Evolutionary conservation across 768 basidiomycete species (phyloP).

Genomic region (Butyriboletus loyo): DNA sequence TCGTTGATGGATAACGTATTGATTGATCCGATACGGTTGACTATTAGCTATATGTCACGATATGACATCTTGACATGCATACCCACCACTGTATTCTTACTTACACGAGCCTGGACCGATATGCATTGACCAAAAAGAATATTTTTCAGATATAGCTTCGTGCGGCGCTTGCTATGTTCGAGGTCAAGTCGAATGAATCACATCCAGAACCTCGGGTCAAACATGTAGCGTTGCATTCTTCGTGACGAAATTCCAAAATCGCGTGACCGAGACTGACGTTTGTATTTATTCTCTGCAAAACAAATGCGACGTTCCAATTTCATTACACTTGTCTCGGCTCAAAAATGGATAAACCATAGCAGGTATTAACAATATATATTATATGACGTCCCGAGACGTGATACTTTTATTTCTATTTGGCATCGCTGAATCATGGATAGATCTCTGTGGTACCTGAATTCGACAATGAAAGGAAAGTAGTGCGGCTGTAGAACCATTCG

Average conservation of each 20-base stretch:
- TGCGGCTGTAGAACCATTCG: neutral
- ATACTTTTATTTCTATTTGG: neutral
- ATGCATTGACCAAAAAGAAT: no score
- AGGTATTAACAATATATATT: no score
- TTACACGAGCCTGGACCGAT: no score
- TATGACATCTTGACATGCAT: neutral
- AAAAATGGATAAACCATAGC: no score
- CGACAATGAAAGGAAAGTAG: neutral
- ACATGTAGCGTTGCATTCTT: neutral
- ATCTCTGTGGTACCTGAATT: neutral
- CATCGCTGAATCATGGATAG: neutral
- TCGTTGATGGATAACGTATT: neutral
- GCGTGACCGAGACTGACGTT: slow-evolving; percentile 3
- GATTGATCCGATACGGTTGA: neutral
- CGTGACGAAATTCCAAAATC: slow-evolving; percentile 6
- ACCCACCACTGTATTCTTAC: neutral
- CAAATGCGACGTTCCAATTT: neutral
- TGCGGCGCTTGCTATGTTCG: neutral
- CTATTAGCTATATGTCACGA: neutral
- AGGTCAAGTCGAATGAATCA: neutral
- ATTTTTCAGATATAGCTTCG: neutral
- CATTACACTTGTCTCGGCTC: neutral
- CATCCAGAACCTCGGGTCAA: neutral
- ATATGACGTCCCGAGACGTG: neutral
- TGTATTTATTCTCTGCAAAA: neutral